Evolutionary conservation across 306 rosid species (phyloP).

Genomic region (Acacia crassicarpa): DNA sequence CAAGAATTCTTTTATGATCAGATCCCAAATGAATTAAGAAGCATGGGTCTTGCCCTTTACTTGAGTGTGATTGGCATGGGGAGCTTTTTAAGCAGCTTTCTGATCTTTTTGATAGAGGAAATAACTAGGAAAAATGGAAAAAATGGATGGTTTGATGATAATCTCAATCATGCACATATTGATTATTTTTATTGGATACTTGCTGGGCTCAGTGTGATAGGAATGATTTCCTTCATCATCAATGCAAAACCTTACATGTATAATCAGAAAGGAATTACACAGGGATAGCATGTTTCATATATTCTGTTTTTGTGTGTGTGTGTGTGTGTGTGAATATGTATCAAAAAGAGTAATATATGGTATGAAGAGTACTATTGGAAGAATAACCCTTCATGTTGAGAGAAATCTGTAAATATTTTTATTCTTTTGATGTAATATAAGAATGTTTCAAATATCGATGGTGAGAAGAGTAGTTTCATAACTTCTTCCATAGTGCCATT

Average conservation of each 20-base stretch:
- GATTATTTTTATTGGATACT: conserved; percentile 1
- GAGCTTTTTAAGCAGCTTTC: neutral
- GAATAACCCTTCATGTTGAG: no score
- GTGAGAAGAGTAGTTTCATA: no score
- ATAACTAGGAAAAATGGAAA: conserved; percentile 21
- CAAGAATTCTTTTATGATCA: conserved; percentile 6
- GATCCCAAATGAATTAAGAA: neutral
- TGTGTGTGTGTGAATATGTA: neutral
- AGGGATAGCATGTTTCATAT: neutral
- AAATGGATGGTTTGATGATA: neutral
- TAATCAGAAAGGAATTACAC: neutral
- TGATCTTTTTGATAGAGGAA: neutral
- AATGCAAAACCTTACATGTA: neutral
- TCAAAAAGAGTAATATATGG: no score
- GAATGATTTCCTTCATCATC: neutral
- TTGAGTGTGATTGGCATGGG: neutral
- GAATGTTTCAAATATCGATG: no score
- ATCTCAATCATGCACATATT: neutral
- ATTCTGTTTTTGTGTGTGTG: neutral
- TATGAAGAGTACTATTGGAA: no score
- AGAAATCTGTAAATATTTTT: no score
- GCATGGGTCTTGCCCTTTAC: conserved; percentile 4
- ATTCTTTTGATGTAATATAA: no score
- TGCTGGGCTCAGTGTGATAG: neutral
- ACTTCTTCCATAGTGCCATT: no score